These are phyloP conservation scores for Hypoxylon sp. DNA, from an alignment of 2,329 filamentous ascomycete species.

Conservation along the genomic window DNA sequence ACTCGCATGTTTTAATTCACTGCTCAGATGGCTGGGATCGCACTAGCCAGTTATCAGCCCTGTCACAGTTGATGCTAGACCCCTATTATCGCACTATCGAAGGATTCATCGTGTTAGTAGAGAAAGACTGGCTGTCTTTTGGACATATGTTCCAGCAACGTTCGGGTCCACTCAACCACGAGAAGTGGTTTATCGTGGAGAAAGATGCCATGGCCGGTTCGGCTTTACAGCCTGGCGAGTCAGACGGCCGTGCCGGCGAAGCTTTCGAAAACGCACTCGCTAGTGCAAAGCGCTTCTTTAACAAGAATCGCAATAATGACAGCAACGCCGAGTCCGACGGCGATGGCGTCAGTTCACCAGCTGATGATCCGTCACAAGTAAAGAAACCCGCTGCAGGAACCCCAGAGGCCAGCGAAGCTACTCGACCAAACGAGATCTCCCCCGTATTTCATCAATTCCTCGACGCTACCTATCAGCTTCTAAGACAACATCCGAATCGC, in stretches of 20 bases:
- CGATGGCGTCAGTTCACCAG: constrained; percentile 49
- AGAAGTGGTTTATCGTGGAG: constrained; percentile 94
- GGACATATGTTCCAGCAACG: constrained; percentile 97
- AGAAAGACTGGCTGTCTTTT: constrained; percentile 98
- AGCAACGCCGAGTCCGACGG: constrained; percentile 71
- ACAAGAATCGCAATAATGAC: constrained; percentile 77
- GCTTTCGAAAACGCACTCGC: constrained; percentile 88
- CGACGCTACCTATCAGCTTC: constrained; percentile 91
- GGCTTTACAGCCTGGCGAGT: constrained; percentile 73
- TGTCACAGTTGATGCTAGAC: constrained; percentile 94
- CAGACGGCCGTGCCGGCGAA: constrained; percentile 73
- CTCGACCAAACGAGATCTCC: constrained; percentile 89
- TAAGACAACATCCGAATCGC: constrained; percentile 85
- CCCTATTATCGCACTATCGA: constrained; percentile 95
- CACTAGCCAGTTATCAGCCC: constrained; percentile 91
- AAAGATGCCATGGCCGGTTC: constrained; percentile 81
- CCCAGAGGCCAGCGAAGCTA: constrained; percentile 74
- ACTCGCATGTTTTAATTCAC: constrained; percentile 96
- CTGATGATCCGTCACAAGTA: constrained; percentile 52
- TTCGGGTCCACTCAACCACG: constrained; percentile 87
- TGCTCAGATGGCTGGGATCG: constrained; percentile 99
- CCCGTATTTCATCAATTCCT: constrained; percentile 99
- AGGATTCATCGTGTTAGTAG: constrained; percentile 92
- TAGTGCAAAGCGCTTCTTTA: constrained; percentile 91
- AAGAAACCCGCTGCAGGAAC: constrained; percentile 55